A percentile compares a stretch with the other conserved stretches of the same genome.
Evolutionary conservation across 345 rosid species (phyloP).

Genomic region (Rhizophora mangle): DNA sequence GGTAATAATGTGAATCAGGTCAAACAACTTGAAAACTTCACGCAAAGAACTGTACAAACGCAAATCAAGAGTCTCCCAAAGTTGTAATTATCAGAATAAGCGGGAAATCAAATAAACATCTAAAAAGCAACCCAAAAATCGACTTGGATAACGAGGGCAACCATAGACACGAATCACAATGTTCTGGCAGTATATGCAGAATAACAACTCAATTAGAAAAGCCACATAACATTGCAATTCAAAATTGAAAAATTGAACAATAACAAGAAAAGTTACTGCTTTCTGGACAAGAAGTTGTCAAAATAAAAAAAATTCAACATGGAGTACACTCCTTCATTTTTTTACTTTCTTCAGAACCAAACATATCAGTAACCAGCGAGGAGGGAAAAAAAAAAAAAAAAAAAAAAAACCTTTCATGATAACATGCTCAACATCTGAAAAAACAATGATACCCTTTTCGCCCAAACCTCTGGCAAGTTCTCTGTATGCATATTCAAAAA

Average conservation of each 20-base stretch:
- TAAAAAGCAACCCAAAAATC: not conserved
- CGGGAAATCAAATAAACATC: not conserved
- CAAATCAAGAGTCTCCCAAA: not conserved
- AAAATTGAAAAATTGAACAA: too few species aligned
- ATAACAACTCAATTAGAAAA: not conserved
- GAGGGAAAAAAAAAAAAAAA: not conserved
- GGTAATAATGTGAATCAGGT: constrained; percentile 71
- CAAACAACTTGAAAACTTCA: constrained; percentile 87
- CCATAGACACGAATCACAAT: not conserved
- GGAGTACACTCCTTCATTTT: not conserved
- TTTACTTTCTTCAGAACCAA: not conserved
- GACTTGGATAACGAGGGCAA: not conserved
- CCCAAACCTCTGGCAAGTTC: constrained; percentile 82
- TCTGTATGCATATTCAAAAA: constrained; percentile 35
- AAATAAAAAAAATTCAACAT: not conserved
- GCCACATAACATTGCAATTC: not conserved
- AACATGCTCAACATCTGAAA: too few species aligned
- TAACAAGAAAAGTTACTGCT: not conserved
- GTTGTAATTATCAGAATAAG: not conserved
- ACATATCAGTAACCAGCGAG: not conserved
- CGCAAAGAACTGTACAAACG: constrained; percentile 42
- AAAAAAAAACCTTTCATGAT: constrained; percentile 54
- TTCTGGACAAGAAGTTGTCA: not conserved
- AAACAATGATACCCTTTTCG: constrained; percentile 56
- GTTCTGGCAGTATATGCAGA: not conserved